A percentile compares a stretch with the other conserved stretches of the same genome.
Conservation (phyloP, 352 stramenopile species). For the Phytophthora litchii region DNA sequence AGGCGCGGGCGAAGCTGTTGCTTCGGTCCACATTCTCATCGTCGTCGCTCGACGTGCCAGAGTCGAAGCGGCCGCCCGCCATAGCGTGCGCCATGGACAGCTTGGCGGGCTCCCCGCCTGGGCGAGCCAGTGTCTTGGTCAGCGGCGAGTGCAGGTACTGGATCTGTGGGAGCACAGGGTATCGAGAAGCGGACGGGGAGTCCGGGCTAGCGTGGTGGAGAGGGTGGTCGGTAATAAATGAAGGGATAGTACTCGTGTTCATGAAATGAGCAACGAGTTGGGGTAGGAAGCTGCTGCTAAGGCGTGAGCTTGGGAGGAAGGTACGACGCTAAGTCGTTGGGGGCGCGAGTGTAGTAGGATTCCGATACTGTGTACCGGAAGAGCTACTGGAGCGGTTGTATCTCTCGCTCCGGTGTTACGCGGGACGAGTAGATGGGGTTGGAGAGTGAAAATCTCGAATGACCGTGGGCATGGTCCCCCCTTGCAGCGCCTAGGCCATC, state of each 20-base stretch:
- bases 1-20: slow-evolving; percentile 23
- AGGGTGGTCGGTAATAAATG: slow-evolving; percentile 43
- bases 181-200: slow-evolving; percentile 22
- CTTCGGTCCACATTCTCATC: slow-evolving; percentile 36
- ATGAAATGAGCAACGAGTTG: slow-evolving; percentile 39
- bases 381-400: slow-evolving; percentile 48
- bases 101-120: slow-evolving; percentile 24
- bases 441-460: slow-evolving; percentile 48
- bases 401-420: slow-evolving; percentile 45
- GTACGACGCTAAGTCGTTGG: slow-evolving; percentile 47
- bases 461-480: slow-evolving; percentile 37
- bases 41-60: slow-evolving; percentile 34
- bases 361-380: slow-evolving; percentile 30
- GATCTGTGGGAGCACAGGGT: slow-evolving; percentile 31
- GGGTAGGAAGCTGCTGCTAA: slow-evolving; percentile 31
- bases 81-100: slow-evolving; percentile 32
- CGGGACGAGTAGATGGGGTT: slow-evolving; percentile 47
- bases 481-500: slow-evolving; percentile 9
- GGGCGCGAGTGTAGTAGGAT: slow-evolving; percentile 40
- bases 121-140: slow-evolving; percentile 30
- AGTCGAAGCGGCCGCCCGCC: slow-evolving; percentile 36
- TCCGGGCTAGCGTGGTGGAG: slow-evolving; percentile 18
- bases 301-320: slow-evolving; percentile 20
- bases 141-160: slow-evolving; percentile 36
- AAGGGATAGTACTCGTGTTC: slow-evolving; percentile 46